Base-by-base conservation (phyloP, 2,329 filamentous ascomycete species). In the Curvularia lunata region DNA sequence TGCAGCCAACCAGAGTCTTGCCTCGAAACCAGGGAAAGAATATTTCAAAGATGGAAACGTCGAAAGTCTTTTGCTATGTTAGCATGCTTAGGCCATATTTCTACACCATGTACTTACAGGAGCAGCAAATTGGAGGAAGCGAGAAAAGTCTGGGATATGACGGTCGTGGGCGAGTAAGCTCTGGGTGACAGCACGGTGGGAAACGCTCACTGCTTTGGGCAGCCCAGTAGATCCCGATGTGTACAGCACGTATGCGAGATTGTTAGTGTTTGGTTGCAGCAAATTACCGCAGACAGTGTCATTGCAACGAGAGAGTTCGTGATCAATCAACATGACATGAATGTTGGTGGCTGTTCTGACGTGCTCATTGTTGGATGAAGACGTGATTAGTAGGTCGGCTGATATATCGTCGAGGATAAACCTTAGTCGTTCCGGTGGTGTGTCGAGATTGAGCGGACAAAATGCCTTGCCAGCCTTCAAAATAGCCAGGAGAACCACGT, bases 1-100 rank as follows among this genome's bases (percentile, higher is more conserved):
- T 84, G 64, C 88, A 91, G 54, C 86, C 85, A 47, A 94, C 85
- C 2, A 97, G 79, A 0, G 91, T 96, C 21, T 80, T 81, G 2
- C 90, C 90, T 56, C 91, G 83, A 61, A 88, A 89, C 16, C 93
- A 80, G 0, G 93, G 90, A 64, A 97, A 97, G 81, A 97, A 97
- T 6, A 96, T 93, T 73, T 97, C 93, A 73, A 97, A 97, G 5
- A 97, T 89, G 0, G 91, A 96, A 7, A 97, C 93, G 75, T 97
- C 93, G 72, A 97, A 97, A 0, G 92, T 97, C 55, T 58, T 54
- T 40, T 13, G 16, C 8, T 28, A 13, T 27, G 27, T 58, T 43
- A 58, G 55, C 48, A 54, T 32, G 21, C 8, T 5, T 23, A 40
- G 30, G 30, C 40, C n/a, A 28, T 16, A 25, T n/a, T 13, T 12